These are phyloP conservation scores for Hericium alpestre DNA, from an alignment of 768 basidiomycete genomes.

Conservation along the genomic window DNA sequence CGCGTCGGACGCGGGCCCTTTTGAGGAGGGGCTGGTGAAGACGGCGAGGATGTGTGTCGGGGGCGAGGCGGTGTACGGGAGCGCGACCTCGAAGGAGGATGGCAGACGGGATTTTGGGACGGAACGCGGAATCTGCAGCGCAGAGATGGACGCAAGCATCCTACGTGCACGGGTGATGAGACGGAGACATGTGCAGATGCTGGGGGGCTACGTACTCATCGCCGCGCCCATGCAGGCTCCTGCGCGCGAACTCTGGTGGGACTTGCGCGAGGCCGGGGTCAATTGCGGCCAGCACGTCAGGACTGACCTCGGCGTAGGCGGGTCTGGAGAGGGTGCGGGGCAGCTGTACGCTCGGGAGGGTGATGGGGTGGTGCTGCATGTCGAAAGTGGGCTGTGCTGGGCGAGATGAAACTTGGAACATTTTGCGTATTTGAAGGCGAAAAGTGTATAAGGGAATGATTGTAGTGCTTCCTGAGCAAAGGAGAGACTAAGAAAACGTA, in stretches of 20 bases:
- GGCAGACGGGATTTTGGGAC: constrained; percentile 11
- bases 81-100: constrained; percentile 7
- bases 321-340: constrained; percentile 65
- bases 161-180: constrained; percentile 3
- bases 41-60: constrained; percentile 23
- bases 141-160: constrained; percentile 9
- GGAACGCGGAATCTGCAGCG: constrained; percentile 7
- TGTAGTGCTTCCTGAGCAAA: constrained; percentile 13
- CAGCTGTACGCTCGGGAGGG: constrained; percentile 43
- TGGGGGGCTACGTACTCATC: constrained; percentile 26
- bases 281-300: constrained; percentile 43
- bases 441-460: neutral
- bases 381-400: constrained; percentile 7
- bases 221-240: constrained; percentile 35
- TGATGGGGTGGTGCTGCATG: constrained; percentile 10
- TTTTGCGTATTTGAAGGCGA: neutral
- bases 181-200: neutral
- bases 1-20: constrained; percentile 19
- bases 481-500: constrained; percentile 2
- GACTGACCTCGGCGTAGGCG: constrained; percentile 42
- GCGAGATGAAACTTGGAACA: constrained; percentile 12
- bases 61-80: constrained; percentile 1
- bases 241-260: constrained; percentile 56
- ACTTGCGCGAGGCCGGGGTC: constrained; percentile 39
- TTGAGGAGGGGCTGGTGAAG: constrained; percentile 30